A percentile compares a stretch with the other conserved stretches of the same genome.
Conservation (phyloP, 2,329 filamentous ascomycete species). For the Zasmidium angulare region DNA sequence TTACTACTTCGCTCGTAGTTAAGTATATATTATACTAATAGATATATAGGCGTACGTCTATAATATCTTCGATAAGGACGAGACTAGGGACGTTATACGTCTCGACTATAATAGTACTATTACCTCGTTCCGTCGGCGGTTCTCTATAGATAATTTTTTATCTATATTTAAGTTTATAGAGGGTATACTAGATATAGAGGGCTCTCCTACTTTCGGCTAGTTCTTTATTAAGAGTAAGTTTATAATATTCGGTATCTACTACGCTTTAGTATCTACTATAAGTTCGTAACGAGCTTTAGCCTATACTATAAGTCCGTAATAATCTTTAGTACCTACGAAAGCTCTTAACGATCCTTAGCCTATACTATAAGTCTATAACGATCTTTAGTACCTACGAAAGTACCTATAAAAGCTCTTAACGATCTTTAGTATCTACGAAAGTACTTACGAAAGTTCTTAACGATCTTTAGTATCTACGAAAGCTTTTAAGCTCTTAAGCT, state of each 20-base stretch:
- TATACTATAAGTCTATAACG: no score
- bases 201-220: not conserved
- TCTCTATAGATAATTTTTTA: not conserved
- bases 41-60: not conserved
- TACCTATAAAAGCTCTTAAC: no score
- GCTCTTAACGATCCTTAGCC: no score
- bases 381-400: no score
- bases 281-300: no score
- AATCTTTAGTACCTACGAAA: no score
- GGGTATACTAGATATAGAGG: not conserved
- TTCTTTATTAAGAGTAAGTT: not conserved
- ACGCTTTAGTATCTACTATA: no score
- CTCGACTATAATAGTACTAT: not conserved
- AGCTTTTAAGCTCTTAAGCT: no score
- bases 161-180: not conserved
- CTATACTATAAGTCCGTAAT: no score
- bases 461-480: no score
- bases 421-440: no score
- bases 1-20: not conserved
- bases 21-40: not conserved
- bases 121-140: not conserved
- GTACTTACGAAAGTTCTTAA: no score
- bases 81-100: not conserved
- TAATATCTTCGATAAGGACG: not conserved
- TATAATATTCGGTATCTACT: not conserved